Conservation (phyloP, 2,329 filamentous ascomycete genomes). For the Septoria linicola region DNA sequence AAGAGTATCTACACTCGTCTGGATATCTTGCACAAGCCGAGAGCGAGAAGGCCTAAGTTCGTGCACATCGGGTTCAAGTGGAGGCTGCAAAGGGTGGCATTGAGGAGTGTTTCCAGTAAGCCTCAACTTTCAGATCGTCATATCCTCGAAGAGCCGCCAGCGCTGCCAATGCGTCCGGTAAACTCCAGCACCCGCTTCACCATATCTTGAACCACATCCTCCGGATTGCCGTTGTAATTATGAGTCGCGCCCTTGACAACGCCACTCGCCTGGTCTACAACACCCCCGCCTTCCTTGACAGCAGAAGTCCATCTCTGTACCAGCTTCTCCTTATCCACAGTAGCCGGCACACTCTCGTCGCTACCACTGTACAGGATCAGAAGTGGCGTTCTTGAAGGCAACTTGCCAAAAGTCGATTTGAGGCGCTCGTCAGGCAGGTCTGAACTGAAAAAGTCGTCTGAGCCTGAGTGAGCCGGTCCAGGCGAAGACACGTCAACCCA, state of each 20-base stretch:
- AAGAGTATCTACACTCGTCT: too few species aligned
- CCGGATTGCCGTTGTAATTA: conserved; percentile 50
- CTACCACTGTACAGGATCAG: conserved; percentile 64
- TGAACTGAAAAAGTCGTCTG: conserved; percentile 86
- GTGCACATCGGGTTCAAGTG: too few species aligned
- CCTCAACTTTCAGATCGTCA: not conserved
- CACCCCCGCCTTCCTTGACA: conserved; percentile 46
- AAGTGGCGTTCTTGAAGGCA: conserved; percentile 54
- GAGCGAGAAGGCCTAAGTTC: too few species aligned
- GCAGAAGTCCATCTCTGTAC: conserved; percentile 57
- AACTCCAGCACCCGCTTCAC: conserved; percentile 54
- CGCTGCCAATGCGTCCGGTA: conserved; percentile 35
- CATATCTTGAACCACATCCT: conserved; percentile 51
- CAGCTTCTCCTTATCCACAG: conserved; percentile 58
- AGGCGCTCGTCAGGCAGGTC: conserved; percentile 65
- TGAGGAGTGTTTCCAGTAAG: too few species aligned
- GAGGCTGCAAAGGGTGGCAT: not conserved
- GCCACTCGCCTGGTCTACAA: conserved; percentile 50
- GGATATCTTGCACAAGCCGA: too few species aligned
- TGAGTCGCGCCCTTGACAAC: conserved; percentile 53
- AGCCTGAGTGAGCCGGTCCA: conserved; percentile 58
- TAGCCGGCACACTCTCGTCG: conserved; percentile 64
- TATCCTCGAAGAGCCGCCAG: conserved; percentile 6
- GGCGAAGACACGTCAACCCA: conserved; percentile 60
- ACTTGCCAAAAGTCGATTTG: conserved; percentile 62